These are phyloP conservation scores for Cetradonia linearis DNA, from an alignment of 495 filamentous ascomycete genomes.

Conservation along the genomic window DNA sequence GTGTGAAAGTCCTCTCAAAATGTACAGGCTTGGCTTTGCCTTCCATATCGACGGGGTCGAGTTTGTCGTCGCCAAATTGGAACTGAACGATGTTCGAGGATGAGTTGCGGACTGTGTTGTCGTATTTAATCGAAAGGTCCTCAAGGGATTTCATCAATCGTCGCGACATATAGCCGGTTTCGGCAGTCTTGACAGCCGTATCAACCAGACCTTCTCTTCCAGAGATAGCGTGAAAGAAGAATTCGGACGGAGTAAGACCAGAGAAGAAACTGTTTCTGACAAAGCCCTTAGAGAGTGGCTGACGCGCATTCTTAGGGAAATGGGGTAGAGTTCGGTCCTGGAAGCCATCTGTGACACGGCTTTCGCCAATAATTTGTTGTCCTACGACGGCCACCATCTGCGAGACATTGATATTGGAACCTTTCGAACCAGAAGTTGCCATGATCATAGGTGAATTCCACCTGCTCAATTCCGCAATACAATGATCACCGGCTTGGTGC, in stretches of 20 bases:
- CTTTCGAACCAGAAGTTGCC: conserved; percentile 93
- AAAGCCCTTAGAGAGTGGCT: conserved; percentile 91
- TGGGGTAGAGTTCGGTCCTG: conserved; percentile 90
- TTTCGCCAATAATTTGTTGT: conserved; percentile 91
- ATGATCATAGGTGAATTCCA: conserved; percentile 93
- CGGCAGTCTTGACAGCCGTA: conserved; percentile 98
- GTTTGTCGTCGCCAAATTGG: conserved; percentile 87
- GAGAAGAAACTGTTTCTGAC: conserved; percentile 96
- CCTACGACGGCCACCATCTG: conserved; percentile 98
- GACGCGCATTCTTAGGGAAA: conserved; percentile 84
- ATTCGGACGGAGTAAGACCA: conserved; percentile 80
- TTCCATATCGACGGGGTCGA: conserved; percentile 97
- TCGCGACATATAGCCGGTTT: conserved; percentile 98
- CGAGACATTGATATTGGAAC: conserved; percentile 94
- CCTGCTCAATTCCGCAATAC: conserved; percentile 77
- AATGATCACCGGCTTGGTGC: conserved; percentile 80
- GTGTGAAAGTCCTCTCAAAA: conserved; percentile 84
- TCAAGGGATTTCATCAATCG: conserved; percentile 96
- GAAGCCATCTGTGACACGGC: conserved; percentile 92
- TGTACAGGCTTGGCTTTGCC: conserved; percentile 85
- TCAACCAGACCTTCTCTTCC: conserved; percentile 97
- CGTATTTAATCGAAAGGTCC: conserved; percentile 84
- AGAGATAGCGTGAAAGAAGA: conserved; percentile 96
- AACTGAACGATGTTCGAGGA: conserved; percentile 83
- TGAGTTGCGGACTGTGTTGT: conserved; percentile 87